Evolutionary conservation across 1,284 basidiomycete genomes (phyloP).

Genomic region (Neonothopanus nambi): DNA sequence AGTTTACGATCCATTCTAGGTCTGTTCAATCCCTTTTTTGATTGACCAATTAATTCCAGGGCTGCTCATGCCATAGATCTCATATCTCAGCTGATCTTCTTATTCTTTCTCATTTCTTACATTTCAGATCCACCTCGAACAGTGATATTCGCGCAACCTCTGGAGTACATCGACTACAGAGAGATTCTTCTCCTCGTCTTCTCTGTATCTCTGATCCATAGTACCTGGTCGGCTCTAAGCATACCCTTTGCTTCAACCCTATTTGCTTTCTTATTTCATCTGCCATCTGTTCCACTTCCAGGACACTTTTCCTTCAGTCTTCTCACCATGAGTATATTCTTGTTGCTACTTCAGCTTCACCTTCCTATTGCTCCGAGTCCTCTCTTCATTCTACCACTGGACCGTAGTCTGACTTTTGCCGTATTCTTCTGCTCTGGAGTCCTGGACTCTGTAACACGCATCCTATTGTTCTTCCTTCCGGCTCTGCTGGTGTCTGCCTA

Average conservation of each 20-base stretch:
- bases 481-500: conserved; percentile 41
- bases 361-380: conserved; percentile 43
- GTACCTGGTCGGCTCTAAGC: conserved; percentile 22
- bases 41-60: conserved; percentile 29
- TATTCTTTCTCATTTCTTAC: conserved; percentile 44
- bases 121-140: conserved; percentile 42
- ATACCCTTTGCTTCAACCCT: conserved; percentile 29
- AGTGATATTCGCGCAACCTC: conserved; percentile 21
- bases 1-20: conserved; percentile 13
- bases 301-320: conserved; percentile 38
- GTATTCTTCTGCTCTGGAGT: conserved; percentile 40
- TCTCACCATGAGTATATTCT: conserved; percentile 39
- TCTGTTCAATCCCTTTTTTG: conserved; percentile 2
- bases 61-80: conserved; percentile 48
- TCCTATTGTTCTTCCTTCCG: conserved; percentile 48
- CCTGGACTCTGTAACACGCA: conserved; percentile 37
- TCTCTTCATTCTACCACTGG: conserved; percentile 38
- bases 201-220: conserved; percentile 24
- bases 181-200: conserved; percentile 37
- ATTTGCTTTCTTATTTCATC: conserved; percentile 33
- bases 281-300: conserved; percentile 38
- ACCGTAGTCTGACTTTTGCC: conserved; percentile 43
- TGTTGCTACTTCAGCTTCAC: conserved; percentile 45
- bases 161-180: conserved; percentile 29
- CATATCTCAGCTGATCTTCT: conserved; percentile 37